Base-by-base conservation (phyloP, 164 flowering plant species). In the Paratinospora sagittata region DNA sequence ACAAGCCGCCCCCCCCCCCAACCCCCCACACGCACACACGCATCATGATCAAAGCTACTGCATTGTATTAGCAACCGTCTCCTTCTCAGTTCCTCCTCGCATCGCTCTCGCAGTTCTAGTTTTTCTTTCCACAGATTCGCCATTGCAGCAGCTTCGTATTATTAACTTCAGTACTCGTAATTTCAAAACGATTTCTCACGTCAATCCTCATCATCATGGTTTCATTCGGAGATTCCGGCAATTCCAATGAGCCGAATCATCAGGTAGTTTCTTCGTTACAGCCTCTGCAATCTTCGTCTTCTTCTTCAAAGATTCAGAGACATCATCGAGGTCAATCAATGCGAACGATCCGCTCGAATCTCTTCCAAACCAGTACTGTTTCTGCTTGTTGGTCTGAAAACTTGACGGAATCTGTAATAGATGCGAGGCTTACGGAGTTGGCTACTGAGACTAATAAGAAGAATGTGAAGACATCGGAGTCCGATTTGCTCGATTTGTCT, bases 311-410 rank as follows among this genome's bases (percentile, higher is more conserved):
- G 69, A 63, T 36, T 12, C 73, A 70, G 24, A 62, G 72, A 63
- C 71, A 81, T 12, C 23, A n/a, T n/a, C n/a, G 65, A 19, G 96
- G 88, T 67, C 90, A 93, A 0, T 93, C 97, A 47, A 93, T 91
- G 98, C 84, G 98, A 6, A 93, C 98, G 6, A 41, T 91, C 39
- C 90, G 96, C n/a, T 91, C 98, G 37, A 85, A 68, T 47, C 37
- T 86, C 78, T 86, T 69, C 80, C 79, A 75, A 79, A 79, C 33
- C 78, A 78, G 45, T 68, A 60, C n/a, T n/a, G n/a, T 11, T 70
- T 70, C 55, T 49, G 78, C 70, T 75, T 76, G 19, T 75, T 76
- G 2, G 39, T 88, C 94, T 21, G 92, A 88, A 68, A 85, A 84
- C 69, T 74, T 91, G 8, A 86, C 96, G 1, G 97, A 92, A n/a